A percentile compares a stretch with the other conserved stretches of the same genome.
Evolutionary conservation across 148 eudicot species (phyloP).

Genomic region (Simmondsia chinensis): DNA sequence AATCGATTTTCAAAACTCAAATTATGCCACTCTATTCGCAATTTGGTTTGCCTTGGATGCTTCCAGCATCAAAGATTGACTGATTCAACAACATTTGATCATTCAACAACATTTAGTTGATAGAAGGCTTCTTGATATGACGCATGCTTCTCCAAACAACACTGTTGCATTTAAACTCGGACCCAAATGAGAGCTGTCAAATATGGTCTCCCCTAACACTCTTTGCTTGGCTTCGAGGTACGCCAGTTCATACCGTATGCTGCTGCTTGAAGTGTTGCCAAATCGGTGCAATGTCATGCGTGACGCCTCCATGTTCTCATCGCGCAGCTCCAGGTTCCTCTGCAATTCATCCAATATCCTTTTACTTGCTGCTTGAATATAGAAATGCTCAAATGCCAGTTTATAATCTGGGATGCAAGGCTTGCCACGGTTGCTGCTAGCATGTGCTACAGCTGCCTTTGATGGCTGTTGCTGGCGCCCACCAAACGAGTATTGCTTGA

Average conservation of each 20-base stretch:
- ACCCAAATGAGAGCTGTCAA: conserved; percentile 70
- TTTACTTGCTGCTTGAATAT: conserved; percentile 60
- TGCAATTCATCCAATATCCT: conserved; percentile 54
- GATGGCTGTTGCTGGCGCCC: too few species aligned
- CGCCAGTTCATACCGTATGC: conserved; percentile 82
- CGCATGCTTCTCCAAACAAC: conserved; percentile 64
- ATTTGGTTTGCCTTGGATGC: too few species aligned
- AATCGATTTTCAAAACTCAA: too few species aligned
- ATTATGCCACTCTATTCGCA: too few species aligned
- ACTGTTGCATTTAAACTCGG: conserved; percentile 73
- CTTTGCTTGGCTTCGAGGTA: conserved; percentile 43
- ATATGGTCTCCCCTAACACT: conserved; percentile 46
- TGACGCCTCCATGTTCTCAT: conserved; percentile 71
- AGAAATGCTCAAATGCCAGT: conserved; percentile 68
- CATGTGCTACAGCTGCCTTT: too few species aligned
- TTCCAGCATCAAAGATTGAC: too few species aligned
- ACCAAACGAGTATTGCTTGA: conserved; percentile 12
- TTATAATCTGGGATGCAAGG: conserved; percentile 63
- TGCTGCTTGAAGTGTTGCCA: conserved; percentile 82
- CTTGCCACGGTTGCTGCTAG: too few species aligned
- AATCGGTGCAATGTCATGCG: conserved; percentile 61
- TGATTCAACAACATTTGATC: too few species aligned
- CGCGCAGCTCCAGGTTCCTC: conserved; percentile 49
- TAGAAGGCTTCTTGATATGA: conserved; percentile 19
- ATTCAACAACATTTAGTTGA: too few species aligned